A percentile compares a stretch with the other conserved stretches of the same genome.
Conservation (phyloP, 345 rosid species). For the Eucalyptus viminalis region DNA sequence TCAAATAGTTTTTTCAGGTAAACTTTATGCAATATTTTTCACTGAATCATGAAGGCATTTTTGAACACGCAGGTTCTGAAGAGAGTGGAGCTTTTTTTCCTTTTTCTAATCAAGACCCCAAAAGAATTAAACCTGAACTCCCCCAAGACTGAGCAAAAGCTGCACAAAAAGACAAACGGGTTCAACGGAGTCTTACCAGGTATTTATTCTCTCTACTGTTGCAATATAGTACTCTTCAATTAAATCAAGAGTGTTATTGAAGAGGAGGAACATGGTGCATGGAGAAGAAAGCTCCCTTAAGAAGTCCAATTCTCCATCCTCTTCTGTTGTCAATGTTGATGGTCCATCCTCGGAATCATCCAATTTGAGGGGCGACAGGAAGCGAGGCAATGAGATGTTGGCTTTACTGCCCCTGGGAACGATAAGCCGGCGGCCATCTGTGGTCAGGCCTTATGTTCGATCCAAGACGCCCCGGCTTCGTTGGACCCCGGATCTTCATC, state of each 20-base stretch:
- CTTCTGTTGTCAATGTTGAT: neutral
- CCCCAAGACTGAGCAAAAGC: constrained; percentile 11
- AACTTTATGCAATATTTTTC: neutral
- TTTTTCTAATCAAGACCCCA: constrained; percentile 16
- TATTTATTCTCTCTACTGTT: constrained; percentile 20
- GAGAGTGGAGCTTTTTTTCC: constrained; percentile 17
- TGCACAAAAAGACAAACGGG: constrained; percentile 21
- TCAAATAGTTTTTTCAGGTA: neutral
- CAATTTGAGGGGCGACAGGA: neutral
- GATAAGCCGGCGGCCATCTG: neutral
- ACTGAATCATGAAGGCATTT: constrained; percentile 14
- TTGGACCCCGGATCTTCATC: constrained; percentile 62
- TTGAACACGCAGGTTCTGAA: constrained; percentile 6
- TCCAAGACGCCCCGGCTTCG: constrained; percentile 50
- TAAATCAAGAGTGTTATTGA: neutral
- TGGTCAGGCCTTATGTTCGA: constrained; percentile 37
- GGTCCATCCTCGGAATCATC: neutral
- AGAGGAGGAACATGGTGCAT: neutral
- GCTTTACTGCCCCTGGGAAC: neutral
- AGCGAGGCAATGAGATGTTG: neutral
- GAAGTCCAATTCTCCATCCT: neutral
- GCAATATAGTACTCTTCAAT: neutral
- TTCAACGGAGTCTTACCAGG: constrained; percentile 13
- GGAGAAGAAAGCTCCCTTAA: neutral
- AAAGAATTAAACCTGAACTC: constrained; percentile 15